These are phyloP conservation scores for Lactuca saligna DNA, from an alignment of 129 eudicot genomes.

Conservation along the genomic window DNA sequence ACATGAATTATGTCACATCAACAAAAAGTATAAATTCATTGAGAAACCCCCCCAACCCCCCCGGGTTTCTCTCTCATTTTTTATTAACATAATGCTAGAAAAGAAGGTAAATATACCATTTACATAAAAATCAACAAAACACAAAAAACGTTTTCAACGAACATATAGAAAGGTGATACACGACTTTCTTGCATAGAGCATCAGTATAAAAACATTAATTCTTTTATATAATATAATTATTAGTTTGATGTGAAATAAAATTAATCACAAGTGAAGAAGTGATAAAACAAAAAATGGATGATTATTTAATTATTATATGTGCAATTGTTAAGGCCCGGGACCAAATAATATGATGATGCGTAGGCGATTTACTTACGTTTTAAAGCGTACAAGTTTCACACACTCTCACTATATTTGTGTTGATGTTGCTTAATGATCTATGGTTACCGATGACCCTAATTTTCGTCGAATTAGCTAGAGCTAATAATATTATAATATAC, in stretches of 20 bases:
- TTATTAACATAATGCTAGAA: neutral
- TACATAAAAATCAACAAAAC: neutral
- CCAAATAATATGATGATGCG: slow-evolving; percentile 28
- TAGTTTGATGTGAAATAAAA: neutral
- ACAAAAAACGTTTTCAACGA: neutral
- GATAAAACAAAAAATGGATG: neutral
- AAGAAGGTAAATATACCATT: neutral
- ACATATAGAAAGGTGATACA: neutral
- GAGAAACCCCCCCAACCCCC: too few relatives aligned
- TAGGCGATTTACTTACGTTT: slow-evolving; percentile 32
- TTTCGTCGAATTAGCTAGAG: neutral
- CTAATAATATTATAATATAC: neutral
- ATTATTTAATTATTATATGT: neutral
- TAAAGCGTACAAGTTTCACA: slow-evolving; percentile 44
- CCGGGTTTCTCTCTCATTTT: too few relatives aligned
- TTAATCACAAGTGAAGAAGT: neutral
- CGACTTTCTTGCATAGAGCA: neutral
- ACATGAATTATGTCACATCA: too few relatives aligned
- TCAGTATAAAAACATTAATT: neutral
- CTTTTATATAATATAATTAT: neutral
- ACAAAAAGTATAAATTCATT: too few relatives aligned
- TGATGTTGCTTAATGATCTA: neutral
- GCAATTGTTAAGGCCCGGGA: neutral
- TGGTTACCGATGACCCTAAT: neutral
- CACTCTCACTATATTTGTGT: neutral